phyloP scores from a whole-genome alignment of 2,329 filamentous ascomycete genomes.

The Sodiomyces alkalinus region DNA sequence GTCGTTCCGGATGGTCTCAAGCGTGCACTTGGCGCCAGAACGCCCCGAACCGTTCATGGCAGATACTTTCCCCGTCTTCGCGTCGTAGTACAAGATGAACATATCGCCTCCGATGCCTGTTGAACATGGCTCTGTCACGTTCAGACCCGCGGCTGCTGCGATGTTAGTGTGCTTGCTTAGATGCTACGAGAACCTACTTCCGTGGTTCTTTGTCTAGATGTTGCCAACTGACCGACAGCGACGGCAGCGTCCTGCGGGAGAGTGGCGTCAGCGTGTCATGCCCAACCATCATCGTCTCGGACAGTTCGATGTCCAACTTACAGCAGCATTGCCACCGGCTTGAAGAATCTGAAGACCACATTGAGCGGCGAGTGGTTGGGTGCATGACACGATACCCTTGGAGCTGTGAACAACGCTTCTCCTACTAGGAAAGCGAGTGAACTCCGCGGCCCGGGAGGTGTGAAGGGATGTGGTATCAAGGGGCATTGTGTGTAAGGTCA shows the following conservation, averaged over 20 bases:
- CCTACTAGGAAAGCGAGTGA: slow-evolving; percentile 58
- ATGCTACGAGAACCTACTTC: no score
- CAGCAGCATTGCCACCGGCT: slow-evolving; percentile 83
- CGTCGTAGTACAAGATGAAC: slow-evolving; percentile 89
- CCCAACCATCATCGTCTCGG: no score
- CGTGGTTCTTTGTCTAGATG: background rate
- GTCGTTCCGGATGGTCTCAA: slow-evolving; percentile 55
- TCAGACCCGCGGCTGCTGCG: slow-evolving; percentile 62
- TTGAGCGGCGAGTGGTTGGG: slow-evolving; percentile 77
- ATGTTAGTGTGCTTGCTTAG: background rate
- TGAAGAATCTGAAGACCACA: slow-evolving; percentile 76
- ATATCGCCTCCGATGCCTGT: slow-evolving; percentile 96
- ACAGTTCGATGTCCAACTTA: slow-evolving; percentile 37
- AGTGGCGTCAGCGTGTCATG: no score
- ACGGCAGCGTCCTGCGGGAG: slow-evolving; percentile 72
- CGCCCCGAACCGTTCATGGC: slow-evolving; percentile 92
- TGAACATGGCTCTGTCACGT: slow-evolving; percentile 82
- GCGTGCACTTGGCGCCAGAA: slow-evolving; percentile 50
- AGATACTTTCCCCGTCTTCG: slow-evolving; percentile 63
- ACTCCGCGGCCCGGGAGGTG: slow-evolving; percentile 28
- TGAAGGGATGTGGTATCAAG: slow-evolving; percentile 30
- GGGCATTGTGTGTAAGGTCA: slow-evolving; percentile 23
- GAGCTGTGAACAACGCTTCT: slow-evolving; percentile 89
- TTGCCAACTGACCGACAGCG: slow-evolving; percentile 52
- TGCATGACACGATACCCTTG: slow-evolving; percentile 78